Base-by-base conservation (phyloP, 257 asterid genomes). In the Solanum pennellii region DNA sequence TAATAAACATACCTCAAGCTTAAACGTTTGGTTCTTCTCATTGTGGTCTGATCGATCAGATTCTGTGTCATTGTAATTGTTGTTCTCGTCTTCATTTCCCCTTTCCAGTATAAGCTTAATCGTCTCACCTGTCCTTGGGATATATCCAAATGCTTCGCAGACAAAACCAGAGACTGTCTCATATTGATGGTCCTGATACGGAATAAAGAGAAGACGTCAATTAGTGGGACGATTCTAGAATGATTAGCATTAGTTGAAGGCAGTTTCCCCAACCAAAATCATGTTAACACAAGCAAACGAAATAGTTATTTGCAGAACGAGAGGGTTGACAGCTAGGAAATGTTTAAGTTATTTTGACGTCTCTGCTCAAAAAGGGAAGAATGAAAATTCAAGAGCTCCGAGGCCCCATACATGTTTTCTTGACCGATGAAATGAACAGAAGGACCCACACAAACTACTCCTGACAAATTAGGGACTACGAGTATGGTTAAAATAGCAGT, bases 101-200 rank as follows among this genome's bases (percentile, higher is more conserved):
- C 92, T 94, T 92, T 96, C 99, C 82, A 97, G 94, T 45, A 94
- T 94, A 80, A 97, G 97, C 89, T 95, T 93, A 86, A 94, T 93
- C 68, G 96, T 95, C 91, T 97, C 99, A 35, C 99, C 99, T 35
- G 99, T 94, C 90, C 97, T 94, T 6, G 99, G 99, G 86, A 97
- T 97, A 88, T 97, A 97, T 66, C 99, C 99, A 49, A 97, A 97
- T 91, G 98, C 99, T 93, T 97, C 99, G 52, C 99, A 97, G 39
- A 97, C 94, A 90, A 95, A 97, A 65, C 99, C 99, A 13, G 99
- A 96, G 84, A 97, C 99, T 21, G 99, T 95, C 91, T 97, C 99
- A 72, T 95, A 97, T 80, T 95, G 99, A 91, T 96, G 98, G 86
- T 92, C 99, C 99, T 97, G 98, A 89, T 86, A 72, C 12, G 0